Base-by-base conservation (phyloP, 2,329 filamentous ascomycete species). In the Fusarium euwallaceae region DNA sequence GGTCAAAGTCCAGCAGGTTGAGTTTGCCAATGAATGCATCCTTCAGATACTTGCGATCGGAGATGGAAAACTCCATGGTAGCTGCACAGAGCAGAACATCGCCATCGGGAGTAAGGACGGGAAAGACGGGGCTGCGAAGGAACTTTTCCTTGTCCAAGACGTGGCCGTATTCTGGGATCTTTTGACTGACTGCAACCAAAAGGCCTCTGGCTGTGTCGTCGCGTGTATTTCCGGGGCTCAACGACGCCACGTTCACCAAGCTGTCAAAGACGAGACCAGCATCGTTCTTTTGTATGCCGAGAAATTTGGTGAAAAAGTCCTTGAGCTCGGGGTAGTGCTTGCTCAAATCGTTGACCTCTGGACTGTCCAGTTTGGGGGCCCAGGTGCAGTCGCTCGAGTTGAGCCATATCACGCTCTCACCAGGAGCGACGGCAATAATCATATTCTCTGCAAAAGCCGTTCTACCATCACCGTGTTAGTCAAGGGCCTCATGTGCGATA, bases 31-130 rank as follows among this genome's bases (percentile, higher is more conserved):
- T 29, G 5, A 78, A 75, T 2, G 72, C 72, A 0, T 78, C 70
- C 39, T 70, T 56, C 16, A 78, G 58, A 6, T 73, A 66, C 27
- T 74, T 64, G 7, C 73, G 74, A 12, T 78, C 74, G 0, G 70
- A 70, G 12, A 78, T 72, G 0, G 63, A 75, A 39, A 78, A 78
- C n/a, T 77, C 72, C 62, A 72, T 74, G 10, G 62, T 67, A n/a
- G 76, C 64, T 14, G 76, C 72, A 62, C 66, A 72, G 4, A 78
- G 37, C 8, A 74, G 53, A 10, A 76, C 68, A 2, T 68, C 59
- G 4, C 70, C 67, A 34, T 67, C 64, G 3, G 53, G 16, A 12
- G 68, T 70, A 9, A 59, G 64, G 1, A 78, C 74, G 0, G 76
- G 76, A 32, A 78, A 76, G 6, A 78, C 56, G 0, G 68, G 64